Base-by-base conservation (phyloP, 805 yeast genomes). In the Soucietia sequanensis region DNA sequence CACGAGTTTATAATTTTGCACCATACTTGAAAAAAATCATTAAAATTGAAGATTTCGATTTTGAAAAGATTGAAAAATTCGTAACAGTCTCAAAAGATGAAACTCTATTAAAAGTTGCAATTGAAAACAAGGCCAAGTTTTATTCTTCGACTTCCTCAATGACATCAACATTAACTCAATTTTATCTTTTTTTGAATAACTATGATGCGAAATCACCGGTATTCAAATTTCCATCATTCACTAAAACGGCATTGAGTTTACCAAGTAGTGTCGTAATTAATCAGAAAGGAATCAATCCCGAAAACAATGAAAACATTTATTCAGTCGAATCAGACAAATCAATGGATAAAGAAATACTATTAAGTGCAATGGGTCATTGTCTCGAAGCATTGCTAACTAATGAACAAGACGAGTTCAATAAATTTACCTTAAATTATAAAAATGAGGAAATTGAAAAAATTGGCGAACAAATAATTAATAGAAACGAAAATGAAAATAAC, bases 61-160 rank as follows among this genome's bases (percentile, higher is more conserved):
- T 80, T 49, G 68, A 73, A 21, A 62, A 70, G 24, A 58, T 84
- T 18, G 60, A 78, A 1, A 59, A 64, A 4, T 90, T 81, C 48
- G 72, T 80, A 6, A 72, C 87, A 0, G 80, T 95, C 0, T 76
- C 85, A 3, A 76, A 76, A 48, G 96, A 91, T 61, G 41, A 52
- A 9, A 50, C 50, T 0, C 64, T 91, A 30, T 48, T 74, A 1
- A 34, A 64, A 4, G 55, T 83, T 7, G 80, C 91, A 0, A 44
- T 47, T 13, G 38, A 43, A 30, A 44, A 38, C 32, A 47, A 46
- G 27, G 65, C 47, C 53, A 57, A 51, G 37, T 91, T 70, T 52
- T 76, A 75, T 38, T 84, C 95, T 2, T 88, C 96, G 1, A 89
- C 98, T 0, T 84, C 95, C 13, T 84, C 96, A 1, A 75, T 91